A percentile compares a stretch with the other conserved stretches of the same genome.
Conservation (phyloP, 208 protist species). For the Wallacemonas rigidus region DNA sequence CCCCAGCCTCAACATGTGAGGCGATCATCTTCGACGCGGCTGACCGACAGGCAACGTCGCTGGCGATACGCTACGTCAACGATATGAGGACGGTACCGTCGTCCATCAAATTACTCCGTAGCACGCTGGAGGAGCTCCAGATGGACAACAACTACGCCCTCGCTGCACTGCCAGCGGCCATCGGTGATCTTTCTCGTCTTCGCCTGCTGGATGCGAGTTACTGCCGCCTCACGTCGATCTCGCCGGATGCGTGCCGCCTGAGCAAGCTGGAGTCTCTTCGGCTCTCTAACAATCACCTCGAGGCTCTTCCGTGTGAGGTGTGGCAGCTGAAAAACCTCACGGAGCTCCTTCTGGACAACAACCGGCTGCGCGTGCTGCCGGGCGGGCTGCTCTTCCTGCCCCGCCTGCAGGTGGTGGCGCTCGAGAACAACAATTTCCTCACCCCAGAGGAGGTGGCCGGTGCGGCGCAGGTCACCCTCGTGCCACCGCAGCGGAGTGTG, state of each 20-base stretch:
- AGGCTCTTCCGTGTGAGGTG: slow-evolving; percentile 58
- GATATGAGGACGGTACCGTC: slow-evolving; percentile 41
- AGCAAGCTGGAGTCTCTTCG: slow-evolving; percentile 62
- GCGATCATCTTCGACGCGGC: slow-evolving; percentile 46
- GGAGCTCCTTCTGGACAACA: slow-evolving; percentile 68
- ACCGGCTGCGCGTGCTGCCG: slow-evolving; percentile 62
- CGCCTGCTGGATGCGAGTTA: slow-evolving; percentile 75
- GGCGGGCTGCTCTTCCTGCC: slow-evolving; percentile 80
- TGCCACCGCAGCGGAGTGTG: slow-evolving; percentile 48
- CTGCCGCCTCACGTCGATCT: slow-evolving; percentile 44
- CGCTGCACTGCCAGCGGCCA: slow-evolving; percentile 34
- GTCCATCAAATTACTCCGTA: slow-evolving; percentile 47
- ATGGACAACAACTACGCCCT: slow-evolving; percentile 87
- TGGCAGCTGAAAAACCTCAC: slow-evolving; percentile 73
- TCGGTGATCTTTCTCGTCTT: slow-evolving; percentile 65
- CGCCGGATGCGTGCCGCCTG: slow-evolving; percentile 54
- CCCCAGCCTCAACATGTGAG: slow-evolving; percentile 24
- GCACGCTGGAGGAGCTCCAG: slow-evolving; percentile 69
- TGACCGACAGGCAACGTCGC: slow-evolving; percentile 40
- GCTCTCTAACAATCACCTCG: slow-evolving; percentile 68
- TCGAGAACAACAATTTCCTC: slow-evolving; percentile 82
- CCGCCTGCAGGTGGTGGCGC: slow-evolving; percentile 39
- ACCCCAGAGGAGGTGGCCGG: slow-evolving; percentile 45
- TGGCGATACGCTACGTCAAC: slow-evolving; percentile 53
- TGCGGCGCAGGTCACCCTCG: slow-evolving; percentile 43